These are phyloP conservation scores for Ustilago lituana DNA, from an alignment of 1,284 basidiomycete species.

Conservation along the genomic window DNA sequence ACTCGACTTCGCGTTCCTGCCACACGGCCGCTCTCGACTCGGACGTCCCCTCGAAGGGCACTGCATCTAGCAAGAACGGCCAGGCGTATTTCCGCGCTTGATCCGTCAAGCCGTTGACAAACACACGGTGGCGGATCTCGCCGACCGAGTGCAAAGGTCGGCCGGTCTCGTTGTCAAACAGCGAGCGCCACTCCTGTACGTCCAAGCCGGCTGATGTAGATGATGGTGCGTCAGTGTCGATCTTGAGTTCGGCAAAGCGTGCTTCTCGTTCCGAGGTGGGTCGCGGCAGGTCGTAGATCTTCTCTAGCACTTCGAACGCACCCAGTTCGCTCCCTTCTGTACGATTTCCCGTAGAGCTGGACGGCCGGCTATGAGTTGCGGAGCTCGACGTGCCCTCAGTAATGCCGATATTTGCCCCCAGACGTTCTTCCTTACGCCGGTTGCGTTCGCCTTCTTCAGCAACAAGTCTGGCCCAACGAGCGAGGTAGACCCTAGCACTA, in stretches of 20 bases:
- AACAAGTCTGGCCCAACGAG: conserved; percentile 93
- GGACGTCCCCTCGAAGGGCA: conserved; percentile 75
- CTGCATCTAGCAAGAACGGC: conserved; percentile 88
- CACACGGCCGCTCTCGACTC: conserved; percentile 50
- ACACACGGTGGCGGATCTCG: conserved; percentile 52
- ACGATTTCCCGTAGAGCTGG: not conserved
- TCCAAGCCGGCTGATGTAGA: conserved; percentile 18
- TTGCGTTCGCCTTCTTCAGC: conserved; percentile 69
- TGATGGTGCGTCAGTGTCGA: not conserved
- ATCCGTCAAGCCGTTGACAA: conserved; percentile 51
- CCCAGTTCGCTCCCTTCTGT: conserved; percentile 50
- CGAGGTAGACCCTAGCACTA: conserved; percentile 92
- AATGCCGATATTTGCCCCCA: conserved; percentile 10
- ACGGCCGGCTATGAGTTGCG: not conserved
- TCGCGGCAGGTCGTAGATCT: conserved; percentile 35
- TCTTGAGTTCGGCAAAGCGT: conserved; percentile 19
- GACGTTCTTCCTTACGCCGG: conserved; percentile 40
- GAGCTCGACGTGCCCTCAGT: not conserved
- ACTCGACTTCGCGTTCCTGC: conserved; percentile 32
- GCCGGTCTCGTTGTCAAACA: conserved; percentile 48
- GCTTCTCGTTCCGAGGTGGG: conserved; percentile 37
- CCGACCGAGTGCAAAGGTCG: conserved; percentile 19
- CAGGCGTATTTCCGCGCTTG: conserved; percentile 72
- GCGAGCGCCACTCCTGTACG: conserved; percentile 41
- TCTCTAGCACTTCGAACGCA: conserved; percentile 53